Evolutionary conservation across 2,329 filamentous ascomycete species (phyloP), one percentile per base, ranked within the genome.

Genomic region (Ceratocystis ficicola): DNA sequence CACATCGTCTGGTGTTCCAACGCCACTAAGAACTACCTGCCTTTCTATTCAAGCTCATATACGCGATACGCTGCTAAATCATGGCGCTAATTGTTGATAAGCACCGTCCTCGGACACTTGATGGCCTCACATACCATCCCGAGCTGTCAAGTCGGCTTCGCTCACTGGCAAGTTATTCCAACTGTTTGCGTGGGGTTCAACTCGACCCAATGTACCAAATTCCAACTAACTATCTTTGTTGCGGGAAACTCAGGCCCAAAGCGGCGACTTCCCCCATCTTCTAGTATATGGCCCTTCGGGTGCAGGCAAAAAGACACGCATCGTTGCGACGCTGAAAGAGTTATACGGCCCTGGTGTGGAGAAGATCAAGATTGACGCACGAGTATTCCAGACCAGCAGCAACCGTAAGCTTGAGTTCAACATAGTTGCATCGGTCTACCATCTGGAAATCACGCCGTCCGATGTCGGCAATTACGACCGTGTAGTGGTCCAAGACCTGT

Each of bases 321-420:
- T 97, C 70, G 90, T 96, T 20, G 92, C 94, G 17, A 97, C 93
- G 0, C 79, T 99, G 2, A 95, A 96, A 75, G 93, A 96, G 73
- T 82, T 99, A 6, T 99, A 94, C 75, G 94, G 94, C 0, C 87
- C 93, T 0, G 93, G 94, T 55, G 94, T 96, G n/a, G 95, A 99
- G 74, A 97, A 96, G 81, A 99, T 99, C 81, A 97, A 97, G 79
- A 97, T 99, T 77, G 94, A 99, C 74, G 90, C 91, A 12, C 89
- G 94, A 69, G 88, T 96, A 67, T 99, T 99, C 79, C 92, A 96
- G 76, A 97, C 94, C 0, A 92, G 86, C 25, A 88, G 87, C 73
- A 97, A 96, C 76, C 90, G 94, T 74, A 99, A 99, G 77, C 87
- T 99, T 71, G 94, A 99, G 77, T 99, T 99, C 83, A 99, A 96